Base-by-base conservation (phyloP, 148 eudicot species). In the Cornus florida region DNA sequence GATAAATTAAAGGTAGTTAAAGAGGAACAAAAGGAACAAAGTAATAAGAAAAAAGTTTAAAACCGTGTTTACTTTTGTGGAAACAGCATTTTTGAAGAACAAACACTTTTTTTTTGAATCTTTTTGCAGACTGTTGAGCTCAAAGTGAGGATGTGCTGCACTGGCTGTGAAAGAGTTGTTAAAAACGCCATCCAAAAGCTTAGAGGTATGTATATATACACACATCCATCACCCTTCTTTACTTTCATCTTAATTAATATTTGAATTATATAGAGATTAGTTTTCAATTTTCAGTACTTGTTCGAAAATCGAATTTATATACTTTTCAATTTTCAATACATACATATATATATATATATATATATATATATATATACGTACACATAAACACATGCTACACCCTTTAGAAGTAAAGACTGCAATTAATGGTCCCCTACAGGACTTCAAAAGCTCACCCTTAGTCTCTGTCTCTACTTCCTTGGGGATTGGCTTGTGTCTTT, bases 71-170 rank as follows among this genome's bases (percentile, higher is more conserved):
- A 41, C 50, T 7, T 73, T 62, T 71, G 74, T 79, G 50, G 9
- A 10, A 57, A 64, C 13, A 19, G 48, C 43, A 23, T 20, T 56
- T 82, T 71, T 72, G 38, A 39, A 39, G 5, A 4, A 39, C 5
- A 7, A 39, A 7, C 43, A 39, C 7, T 39, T 39, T 39, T 4
- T 39, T 39, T 19, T 41, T 67, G 62, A 14, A 75, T 60, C 64
- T 28, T 3, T 67, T 3, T 67, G 67, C 86, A 96, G 99, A 93
- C 92, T 13, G 92, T 96, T 72, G 98, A 92, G 84, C 91, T 96
- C 72, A 90, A 96, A 81, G 98, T 96, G 20, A 91, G 98, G 79
- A 96, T 96, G 97, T 96, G 99, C 62, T 96, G 99, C 86, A 87
- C 89, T 41, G 99, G 99, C 6, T 96, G 99, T 57, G 99, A 93